Percentiles rank a stretch among this genome's conserved stretches.
phyloP scores from a whole-genome alignment of 1,284 basidiomycete species.

The Caloboletus inedulis region DNA sequence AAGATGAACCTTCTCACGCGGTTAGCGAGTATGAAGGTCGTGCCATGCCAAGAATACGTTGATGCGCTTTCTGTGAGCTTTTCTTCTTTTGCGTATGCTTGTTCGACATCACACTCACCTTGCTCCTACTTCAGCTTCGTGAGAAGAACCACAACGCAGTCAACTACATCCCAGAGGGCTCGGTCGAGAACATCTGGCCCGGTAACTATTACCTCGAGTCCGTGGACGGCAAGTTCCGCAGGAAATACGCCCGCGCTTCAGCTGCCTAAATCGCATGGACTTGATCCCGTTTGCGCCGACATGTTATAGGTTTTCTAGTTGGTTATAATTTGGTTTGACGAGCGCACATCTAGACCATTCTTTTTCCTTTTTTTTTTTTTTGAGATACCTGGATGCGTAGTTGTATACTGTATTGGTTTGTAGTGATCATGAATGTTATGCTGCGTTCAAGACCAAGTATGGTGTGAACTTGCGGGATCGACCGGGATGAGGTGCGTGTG shows the following conservation, averaged over 20 bases:
- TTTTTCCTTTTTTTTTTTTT: neutral
- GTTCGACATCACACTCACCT: constrained; percentile 6
- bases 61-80: constrained; percentile 64
- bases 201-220: constrained; percentile 92
- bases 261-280: constrained; percentile 35
- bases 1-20: constrained; percentile 80
- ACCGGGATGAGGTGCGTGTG: no score
- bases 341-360: constrained; percentile 12
- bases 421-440: constrained; percentile 2
- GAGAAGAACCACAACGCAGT: constrained; percentile 96
- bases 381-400: constrained; percentile 10
- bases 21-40: constrained; percentile 85
- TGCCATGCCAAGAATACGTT: constrained; percentile 85
- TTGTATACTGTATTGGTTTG: constrained; percentile 11
- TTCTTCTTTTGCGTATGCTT: neutral
- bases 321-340: neutral
- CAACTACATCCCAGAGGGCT: constrained; percentile 83
- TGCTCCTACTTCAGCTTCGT: constrained; percentile 57
- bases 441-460: neutral
- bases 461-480: neutral
- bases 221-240: constrained; percentile 90
- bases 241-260: constrained; percentile 73
- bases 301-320: neutral
- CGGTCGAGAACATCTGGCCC: constrained; percentile 90
- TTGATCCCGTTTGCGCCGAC: neutral